A percentile compares a stretch with the other conserved stretches of the same genome.
These are phyloP conservation scores for Zasmidium cellare DNA, from an alignment of 2,329 filamentous ascomycete genomes.

Conservation along the genomic window DNA sequence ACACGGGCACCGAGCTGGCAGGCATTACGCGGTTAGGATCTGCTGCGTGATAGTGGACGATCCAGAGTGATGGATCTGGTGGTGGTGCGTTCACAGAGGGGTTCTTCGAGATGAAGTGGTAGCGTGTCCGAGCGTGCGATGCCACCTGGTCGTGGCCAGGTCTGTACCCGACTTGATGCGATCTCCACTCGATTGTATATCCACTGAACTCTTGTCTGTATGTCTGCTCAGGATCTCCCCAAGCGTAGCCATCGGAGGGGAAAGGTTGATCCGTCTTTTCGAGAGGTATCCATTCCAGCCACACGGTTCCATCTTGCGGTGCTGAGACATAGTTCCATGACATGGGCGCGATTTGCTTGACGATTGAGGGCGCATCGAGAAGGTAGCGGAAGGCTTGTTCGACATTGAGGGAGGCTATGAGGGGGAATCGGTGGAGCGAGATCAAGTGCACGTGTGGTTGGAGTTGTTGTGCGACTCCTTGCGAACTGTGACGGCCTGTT, in stretches of 20 bases:
- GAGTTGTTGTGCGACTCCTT: slow-evolving; percentile 24
- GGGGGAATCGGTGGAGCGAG: slow-evolving; percentile 78
- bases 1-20: slow-evolving; percentile 63
- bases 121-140: slow-evolving; percentile 77
- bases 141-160: slow-evolving; percentile 71
- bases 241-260: slow-evolving; percentile 89
- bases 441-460: slow-evolving; percentile 77
- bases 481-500: slow-evolving; percentile 18
- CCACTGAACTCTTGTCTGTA: slow-evolving; percentile 73
- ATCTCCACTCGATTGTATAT: slow-evolving; percentile 82
- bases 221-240: slow-evolving; percentile 77
- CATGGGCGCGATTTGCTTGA: slow-evolving; percentile 81
- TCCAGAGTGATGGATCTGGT: slow-evolving; percentile 80
- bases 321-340: slow-evolving; percentile 89
- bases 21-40: slow-evolving; percentile 74
- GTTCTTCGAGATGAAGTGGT: slow-evolving; percentile 77
- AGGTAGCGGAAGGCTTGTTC: slow-evolving; percentile 82
- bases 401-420: slow-evolving; percentile 68
- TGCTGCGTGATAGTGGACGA: slow-evolving; percentile 83
- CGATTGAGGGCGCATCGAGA: slow-evolving; percentile 78
- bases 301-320: slow-evolving; percentile 76
- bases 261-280: slow-evolving; percentile 70
- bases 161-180: slow-evolving; percentile 78
- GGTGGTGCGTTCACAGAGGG: slow-evolving; percentile 68
- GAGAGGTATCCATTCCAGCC: slow-evolving; percentile 86